Evolutionary conservation across 139 green algal genomes (phyloP), one percentile per base, ranked within the genome.

Genomic region (Chlamydomonas urium): DNA sequence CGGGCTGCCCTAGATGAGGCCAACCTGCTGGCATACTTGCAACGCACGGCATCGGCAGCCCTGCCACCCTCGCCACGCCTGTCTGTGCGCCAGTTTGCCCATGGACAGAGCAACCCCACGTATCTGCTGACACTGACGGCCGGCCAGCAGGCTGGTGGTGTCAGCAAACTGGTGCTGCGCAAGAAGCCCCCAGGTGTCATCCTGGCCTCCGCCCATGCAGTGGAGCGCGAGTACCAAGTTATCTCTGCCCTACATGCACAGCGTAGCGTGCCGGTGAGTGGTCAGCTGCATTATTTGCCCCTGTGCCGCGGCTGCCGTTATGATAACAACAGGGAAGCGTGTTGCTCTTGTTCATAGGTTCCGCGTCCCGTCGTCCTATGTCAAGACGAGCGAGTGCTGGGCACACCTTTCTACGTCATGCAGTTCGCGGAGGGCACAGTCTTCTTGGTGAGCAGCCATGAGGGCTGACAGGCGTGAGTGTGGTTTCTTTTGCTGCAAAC

Each of bases 141-240:
- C 2, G 32, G 28, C 37, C 17, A 23, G 31, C 8, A 4, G 10
- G 10, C 31, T 26, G 23, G 8, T 23, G 10, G 4, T 14, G 28
- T 47, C 36, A 70, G 29, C 8, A 38, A 42, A 6, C 59, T 72
- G 34, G 63, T 71, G 32, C 83, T 99, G 47, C 88, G 96, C 47
- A 99, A 99, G 85, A 95, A 99, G 82, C 96, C 96, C 2, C 86
- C 88, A 2, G 94, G 94, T 21, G 83, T 87, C 63, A 85, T 98
- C 6, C 83, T 99, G 37, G 80, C 85, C 1, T 97, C 91, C 1
- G 96, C 96, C 0, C 96, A 99, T 74, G 91, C 93, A 1, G 90
- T 99, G 14, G 60, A 67, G 60, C 60, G 60, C 32, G 60, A 67
- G 33, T 67, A 67, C 29, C 21, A 26, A 6, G 60, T 67, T 4